Conservation (phyloP, 306 rosid genomes). For the Prunus salicina region DNA sequence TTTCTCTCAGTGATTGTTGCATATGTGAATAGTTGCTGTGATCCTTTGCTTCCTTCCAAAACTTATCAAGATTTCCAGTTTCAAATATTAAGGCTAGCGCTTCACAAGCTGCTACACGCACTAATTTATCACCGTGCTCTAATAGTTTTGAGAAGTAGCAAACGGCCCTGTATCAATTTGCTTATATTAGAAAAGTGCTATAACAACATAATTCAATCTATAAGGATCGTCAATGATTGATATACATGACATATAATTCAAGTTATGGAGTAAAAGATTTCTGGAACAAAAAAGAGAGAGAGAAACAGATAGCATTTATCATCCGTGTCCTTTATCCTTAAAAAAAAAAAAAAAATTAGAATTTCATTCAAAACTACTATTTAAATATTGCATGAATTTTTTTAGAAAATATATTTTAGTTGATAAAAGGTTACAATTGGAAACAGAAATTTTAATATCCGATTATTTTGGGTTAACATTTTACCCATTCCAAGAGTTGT, state of each 20-base stretch:
- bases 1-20: constrained; percentile 5
- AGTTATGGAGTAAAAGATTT: neutral
- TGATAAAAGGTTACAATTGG: neutral
- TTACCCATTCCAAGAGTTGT: constrained; percentile 36
- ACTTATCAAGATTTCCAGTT: constrained; percentile 24
- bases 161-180: constrained; percentile 26
- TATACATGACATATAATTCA: neutral
- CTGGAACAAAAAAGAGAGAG: neutral
- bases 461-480: neutral
- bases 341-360: neutral
- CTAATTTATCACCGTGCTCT: constrained; percentile 22
- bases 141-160: constrained; percentile 18
- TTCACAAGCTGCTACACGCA: constrained; percentile 26
- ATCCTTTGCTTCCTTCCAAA: constrained; percentile 17
- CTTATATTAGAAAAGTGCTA: neutral
- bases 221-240: neutral
- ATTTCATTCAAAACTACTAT: neutral
- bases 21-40: neutral
- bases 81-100: constrained; percentile 39
- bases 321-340: neutral
- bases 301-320: neutral
- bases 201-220: neutral
- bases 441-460: neutral
- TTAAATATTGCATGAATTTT: neutral
- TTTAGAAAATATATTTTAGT: neutral